A percentile compares a stretch with the other conserved stretches of the same genome.
Conservation (phyloP, 192 early-diverging fungal species). For the Phlyctochytrium arcticum region DNA sequence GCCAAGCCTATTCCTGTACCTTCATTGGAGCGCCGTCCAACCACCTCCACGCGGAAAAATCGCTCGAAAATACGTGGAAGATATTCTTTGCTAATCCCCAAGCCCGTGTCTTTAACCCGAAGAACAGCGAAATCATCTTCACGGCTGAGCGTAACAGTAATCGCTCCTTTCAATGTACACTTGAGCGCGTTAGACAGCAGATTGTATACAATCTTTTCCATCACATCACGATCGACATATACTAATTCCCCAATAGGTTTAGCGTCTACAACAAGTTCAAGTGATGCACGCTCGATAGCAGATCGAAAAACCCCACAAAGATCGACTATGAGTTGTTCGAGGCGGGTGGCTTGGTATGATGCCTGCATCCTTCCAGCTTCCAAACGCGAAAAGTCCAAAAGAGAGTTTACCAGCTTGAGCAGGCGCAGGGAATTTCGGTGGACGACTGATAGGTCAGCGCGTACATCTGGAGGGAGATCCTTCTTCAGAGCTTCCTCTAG, state of each 20-base stretch:
- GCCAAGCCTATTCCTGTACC: conserved; percentile 25
- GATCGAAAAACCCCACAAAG: conserved; percentile 23
- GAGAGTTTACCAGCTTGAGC: conserved; percentile 47
- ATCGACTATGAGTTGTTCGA: conserved; percentile 35
- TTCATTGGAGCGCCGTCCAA: conserved; percentile 38
- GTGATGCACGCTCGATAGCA: conserved; percentile 6
- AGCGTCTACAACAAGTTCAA: conserved; percentile 37
- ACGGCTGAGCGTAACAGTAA: background rate
- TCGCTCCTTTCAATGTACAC: conserved; percentile 34
- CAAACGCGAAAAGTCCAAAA: conserved; percentile 48
- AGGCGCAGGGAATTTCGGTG: conserved; percentile 42
- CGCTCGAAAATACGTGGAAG: conserved; percentile 42
- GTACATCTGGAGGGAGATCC: conserved; percentile 14
- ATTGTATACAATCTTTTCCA: conserved; percentile 49
- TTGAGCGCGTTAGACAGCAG: conserved; percentile 53
- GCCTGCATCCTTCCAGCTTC: conserved; percentile 46
- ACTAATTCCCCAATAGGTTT: conserved; percentile 28
- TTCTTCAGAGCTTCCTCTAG: conserved; percentile 34
- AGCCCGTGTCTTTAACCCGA: conserved; percentile 30
- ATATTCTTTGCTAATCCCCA: conserved; percentile 40
- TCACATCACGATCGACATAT: conserved; percentile 38
- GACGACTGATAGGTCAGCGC: conserved; percentile 30
- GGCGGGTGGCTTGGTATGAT: conserved; percentile 37
- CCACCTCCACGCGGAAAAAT: conserved; percentile 45
- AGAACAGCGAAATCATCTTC: background rate